Evolutionary conservation across 306 rosid genomes (phyloP).

Genomic region (Pterocarpus santalinus): DNA sequence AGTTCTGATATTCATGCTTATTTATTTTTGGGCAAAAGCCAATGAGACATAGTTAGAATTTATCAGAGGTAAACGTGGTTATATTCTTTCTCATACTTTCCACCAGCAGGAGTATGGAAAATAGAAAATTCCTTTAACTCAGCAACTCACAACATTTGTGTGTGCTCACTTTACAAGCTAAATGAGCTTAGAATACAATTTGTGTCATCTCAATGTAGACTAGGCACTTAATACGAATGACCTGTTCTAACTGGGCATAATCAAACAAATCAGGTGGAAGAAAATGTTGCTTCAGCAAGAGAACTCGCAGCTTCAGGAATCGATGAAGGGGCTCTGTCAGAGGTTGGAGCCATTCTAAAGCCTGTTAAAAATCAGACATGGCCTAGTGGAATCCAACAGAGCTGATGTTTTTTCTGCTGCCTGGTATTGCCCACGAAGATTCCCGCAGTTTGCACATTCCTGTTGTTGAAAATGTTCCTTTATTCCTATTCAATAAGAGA

Average conservation of each 20-base stretch:
- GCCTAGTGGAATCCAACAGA: conserved; percentile 87
- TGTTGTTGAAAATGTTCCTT: conserved; percentile 29
- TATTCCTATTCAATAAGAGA: conserved; percentile 33
- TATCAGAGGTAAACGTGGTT: not conserved
- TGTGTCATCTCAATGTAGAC: not conserved
- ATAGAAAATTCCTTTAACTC: conserved; percentile 16
- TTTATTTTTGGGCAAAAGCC: not conserved
- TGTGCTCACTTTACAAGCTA: not conserved
- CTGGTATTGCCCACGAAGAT: conserved; percentile 30
- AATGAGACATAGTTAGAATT: not conserved
- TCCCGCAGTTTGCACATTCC: conserved; percentile 3
- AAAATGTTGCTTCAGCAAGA: conserved; percentile 83
- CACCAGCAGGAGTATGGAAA: conserved; percentile 16
- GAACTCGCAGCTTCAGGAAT: conserved; percentile 74
- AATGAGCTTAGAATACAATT: conserved; percentile 7
- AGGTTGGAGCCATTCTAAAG: conserved; percentile 78
- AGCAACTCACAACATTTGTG: not conserved
- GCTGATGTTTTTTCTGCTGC: conserved; percentile 52
- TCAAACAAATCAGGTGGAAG: conserved; percentile 71
- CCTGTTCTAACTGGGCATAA: conserved; percentile 32
- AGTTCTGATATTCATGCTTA: conserved; percentile 20
- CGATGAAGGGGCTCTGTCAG: conserved; percentile 69
- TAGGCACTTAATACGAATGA: conserved; percentile 18
- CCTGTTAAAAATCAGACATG: conserved; percentile 89
- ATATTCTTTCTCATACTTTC: not conserved